phyloP scores from a whole-genome alignment of 352 stramenopile species.

The Globisporangium alternatum region DNA sequence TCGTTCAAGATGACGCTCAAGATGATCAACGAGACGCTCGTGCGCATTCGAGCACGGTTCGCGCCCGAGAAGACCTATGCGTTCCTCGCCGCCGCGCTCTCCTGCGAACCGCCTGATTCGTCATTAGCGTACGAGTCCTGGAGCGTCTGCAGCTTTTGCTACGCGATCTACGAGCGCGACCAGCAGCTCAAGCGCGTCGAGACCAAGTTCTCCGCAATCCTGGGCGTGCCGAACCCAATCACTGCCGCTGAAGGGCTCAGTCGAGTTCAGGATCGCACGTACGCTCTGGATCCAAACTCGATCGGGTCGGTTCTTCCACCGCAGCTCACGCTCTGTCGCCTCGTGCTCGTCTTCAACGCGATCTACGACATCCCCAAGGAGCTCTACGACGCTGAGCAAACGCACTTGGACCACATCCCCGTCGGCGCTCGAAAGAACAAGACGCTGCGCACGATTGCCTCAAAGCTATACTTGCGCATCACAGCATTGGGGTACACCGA shows the following conservation, averaged over 20 bases:
- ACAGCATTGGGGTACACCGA: conserved; percentile 70
- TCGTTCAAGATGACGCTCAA: conserved; percentile 88
- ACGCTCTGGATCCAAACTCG: conserved; percentile 43
- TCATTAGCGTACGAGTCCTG: conserved; percentile 79
- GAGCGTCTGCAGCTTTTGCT: conserved; percentile 83
- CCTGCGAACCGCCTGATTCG: conserved; percentile 40
- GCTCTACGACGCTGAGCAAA: conserved; percentile 64
- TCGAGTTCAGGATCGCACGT: conserved; percentile 41
- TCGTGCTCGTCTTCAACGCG: conserved; percentile 75
- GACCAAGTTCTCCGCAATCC: conserved; percentile 44
- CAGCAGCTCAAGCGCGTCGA: conserved; percentile 75
- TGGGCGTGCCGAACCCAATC: conserved; percentile 42
- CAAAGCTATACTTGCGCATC: conserved; percentile 69
- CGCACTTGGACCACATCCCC: conserved; percentile 20
- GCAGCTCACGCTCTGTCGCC: conserved; percentile 72
- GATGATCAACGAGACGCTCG: conserved; percentile 84
- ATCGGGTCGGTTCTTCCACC: conserved; percentile 41
- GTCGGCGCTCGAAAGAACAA: conserved; percentile 22
- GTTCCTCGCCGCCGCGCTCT: conserved; percentile 47
- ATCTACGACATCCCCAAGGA: conserved; percentile 82
- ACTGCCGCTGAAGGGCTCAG: conserved; percentile 40
- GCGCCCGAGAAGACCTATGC: conserved; percentile 43
- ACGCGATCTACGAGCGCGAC: conserved; percentile 82
- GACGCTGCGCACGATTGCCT: conserved; percentile 21
- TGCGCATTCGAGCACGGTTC: conserved; percentile 56